A percentile compares a stretch with the other conserved stretches of the same genome.
phyloP scores from a whole-genome alignment of 2,329 filamentous ascomycete genomes.

The Ophiocordyceps camponoti-floridani region DNA sequence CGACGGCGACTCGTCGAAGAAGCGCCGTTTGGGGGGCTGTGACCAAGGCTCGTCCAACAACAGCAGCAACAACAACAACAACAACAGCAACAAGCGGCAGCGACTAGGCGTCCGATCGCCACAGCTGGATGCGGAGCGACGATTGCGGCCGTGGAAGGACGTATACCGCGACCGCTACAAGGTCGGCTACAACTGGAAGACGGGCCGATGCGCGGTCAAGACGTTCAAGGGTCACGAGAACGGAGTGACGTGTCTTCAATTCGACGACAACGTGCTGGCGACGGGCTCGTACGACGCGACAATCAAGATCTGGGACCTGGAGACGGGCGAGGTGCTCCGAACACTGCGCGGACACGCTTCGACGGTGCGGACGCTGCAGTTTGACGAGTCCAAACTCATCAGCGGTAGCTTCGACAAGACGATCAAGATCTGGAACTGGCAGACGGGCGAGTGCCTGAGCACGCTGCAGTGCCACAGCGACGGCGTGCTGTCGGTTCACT shows the following conservation, averaged over 20 bases:
- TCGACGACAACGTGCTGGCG: slow-evolving; percentile 80
- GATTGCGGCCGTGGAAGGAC: slow-evolving; percentile 71
- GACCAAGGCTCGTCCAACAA: slow-evolving; percentile 16
- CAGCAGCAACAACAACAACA: no score
- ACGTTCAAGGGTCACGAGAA: slow-evolving; percentile 76
- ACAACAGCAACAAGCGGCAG: no score
- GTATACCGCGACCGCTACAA: slow-evolving; percentile 93
- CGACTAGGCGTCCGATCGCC: slow-evolving; percentile 11
- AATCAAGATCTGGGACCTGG: slow-evolving; percentile 90
- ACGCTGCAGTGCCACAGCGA: slow-evolving; percentile 64
- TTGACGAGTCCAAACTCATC: slow-evolving; percentile 81
- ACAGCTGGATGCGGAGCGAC: slow-evolving; percentile 24
- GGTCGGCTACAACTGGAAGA: slow-evolving; percentile 95
- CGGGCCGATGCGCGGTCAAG: slow-evolving; percentile 71
- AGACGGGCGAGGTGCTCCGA: slow-evolving; percentile 71
- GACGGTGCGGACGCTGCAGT: slow-evolving; percentile 78
- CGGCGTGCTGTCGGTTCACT: slow-evolving; percentile 77
- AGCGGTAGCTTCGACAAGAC: slow-evolving; percentile 78
- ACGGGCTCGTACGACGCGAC: slow-evolving; percentile 92
- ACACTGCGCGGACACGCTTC: slow-evolving; percentile 68
- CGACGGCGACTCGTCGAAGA: slow-evolving; percentile 9
- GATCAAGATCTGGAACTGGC: slow-evolving; percentile 93
- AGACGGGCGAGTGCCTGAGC: slow-evolving; percentile 70
- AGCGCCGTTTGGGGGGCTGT: slow-evolving; percentile 12
- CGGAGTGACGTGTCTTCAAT: slow-evolving; percentile 35